phyloP scores from a whole-genome alignment of 441 rosid genomes.

The Arabidopsis hybrid region DNA sequence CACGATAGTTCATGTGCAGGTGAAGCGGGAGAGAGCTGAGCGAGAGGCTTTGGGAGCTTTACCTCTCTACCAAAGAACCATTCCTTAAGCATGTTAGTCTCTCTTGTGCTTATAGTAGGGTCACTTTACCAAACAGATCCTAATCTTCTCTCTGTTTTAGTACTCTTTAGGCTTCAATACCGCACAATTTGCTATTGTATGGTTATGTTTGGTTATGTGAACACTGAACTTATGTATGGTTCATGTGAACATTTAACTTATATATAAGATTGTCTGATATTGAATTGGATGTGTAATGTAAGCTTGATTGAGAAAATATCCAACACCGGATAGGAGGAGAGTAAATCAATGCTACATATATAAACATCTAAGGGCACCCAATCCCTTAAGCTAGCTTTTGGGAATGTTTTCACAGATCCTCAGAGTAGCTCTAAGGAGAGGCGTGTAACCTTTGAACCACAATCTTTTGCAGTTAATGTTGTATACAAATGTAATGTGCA shows the following conservation, averaged over 20 bases:
- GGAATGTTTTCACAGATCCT: too few relatives aligned
- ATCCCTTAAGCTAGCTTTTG: too few relatives aligned
- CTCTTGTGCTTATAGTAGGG: neutral
- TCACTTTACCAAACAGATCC: neutral
- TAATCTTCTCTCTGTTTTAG: neutral
- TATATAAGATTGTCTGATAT: neutral
- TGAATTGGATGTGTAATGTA: neutral
- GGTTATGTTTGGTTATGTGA: neutral
- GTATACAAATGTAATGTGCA: too few relatives aligned
- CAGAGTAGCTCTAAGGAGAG: too few relatives aligned
- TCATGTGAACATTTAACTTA: neutral
- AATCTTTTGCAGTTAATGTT: too few relatives aligned
- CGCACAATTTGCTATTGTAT: conserved; percentile 3
- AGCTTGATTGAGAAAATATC: too few relatives aligned
- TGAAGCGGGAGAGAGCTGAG: conserved; percentile 77
- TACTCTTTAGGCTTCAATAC: conserved; percentile 11
- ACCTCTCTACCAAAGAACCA: conserved; percentile 79
- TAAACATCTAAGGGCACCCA: too few relatives aligned
- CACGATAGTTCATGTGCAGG: conserved; percentile 46
- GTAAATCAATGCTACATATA: too few relatives aligned
- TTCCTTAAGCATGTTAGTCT: conserved; percentile 58
- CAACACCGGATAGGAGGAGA: too few relatives aligned
- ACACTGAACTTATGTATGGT: neutral
- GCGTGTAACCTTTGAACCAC: too few relatives aligned
- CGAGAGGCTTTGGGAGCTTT: conserved; percentile 86